These are phyloP conservation scores for Coemansia sp. DNA, from an alignment of 192 early-diverging fungal genomes.

Conservation along the genomic window DNA sequence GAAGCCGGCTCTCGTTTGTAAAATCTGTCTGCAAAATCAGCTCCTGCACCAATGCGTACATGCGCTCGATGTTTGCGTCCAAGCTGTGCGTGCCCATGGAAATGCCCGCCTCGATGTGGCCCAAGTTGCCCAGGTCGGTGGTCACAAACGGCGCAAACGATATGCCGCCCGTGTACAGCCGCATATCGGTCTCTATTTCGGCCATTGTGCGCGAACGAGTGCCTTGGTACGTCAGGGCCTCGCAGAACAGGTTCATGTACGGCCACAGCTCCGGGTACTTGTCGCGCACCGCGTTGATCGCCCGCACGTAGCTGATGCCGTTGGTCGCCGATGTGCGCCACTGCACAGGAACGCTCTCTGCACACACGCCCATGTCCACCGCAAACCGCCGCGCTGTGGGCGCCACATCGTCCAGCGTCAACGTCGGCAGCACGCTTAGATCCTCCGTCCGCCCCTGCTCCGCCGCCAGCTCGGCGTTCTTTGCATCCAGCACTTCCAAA, in stretches of 20 bases:
- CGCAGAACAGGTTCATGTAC: slow-evolving; percentile 78
- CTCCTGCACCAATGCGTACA: slow-evolving; percentile 74
- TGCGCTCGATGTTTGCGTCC: slow-evolving; percentile 68
- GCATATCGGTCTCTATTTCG: slow-evolving; percentile 84
- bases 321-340: slow-evolving; percentile 83
- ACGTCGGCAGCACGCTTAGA: slow-evolving; percentile 76
- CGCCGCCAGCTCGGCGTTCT: slow-evolving; percentile 66
- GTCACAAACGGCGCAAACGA: slow-evolving; percentile 64
- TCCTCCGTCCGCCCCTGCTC: slow-evolving; percentile 78
- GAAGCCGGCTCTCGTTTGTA: slow-evolving; percentile 68
- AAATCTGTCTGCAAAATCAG: slow-evolving; percentile 72
- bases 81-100: slow-evolving; percentile 66
- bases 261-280: slow-evolving; percentile 66
- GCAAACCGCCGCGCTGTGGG: slow-evolving; percentile 59
- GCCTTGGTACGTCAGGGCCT: slow-evolving; percentile 64
- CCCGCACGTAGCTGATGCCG: slow-evolving; percentile 86
- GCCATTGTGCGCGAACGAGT: slow-evolving; percentile 67
- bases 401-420: slow-evolving; percentile 78
- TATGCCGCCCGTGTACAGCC: slow-evolving; percentile 83
- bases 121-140: slow-evolving; percentile 65
- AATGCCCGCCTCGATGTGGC: slow-evolving; percentile 65
- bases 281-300: slow-evolving; percentile 64
- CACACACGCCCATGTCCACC: slow-evolving; percentile 47
- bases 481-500: slow-evolving; percentile 60
- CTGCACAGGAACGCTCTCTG: slow-evolving; percentile 61